These are phyloP conservation scores for Casaregolazyma lundiana DNA, from an alignment of 1,139 yeast species.

Conservation along the genomic window DNA sequence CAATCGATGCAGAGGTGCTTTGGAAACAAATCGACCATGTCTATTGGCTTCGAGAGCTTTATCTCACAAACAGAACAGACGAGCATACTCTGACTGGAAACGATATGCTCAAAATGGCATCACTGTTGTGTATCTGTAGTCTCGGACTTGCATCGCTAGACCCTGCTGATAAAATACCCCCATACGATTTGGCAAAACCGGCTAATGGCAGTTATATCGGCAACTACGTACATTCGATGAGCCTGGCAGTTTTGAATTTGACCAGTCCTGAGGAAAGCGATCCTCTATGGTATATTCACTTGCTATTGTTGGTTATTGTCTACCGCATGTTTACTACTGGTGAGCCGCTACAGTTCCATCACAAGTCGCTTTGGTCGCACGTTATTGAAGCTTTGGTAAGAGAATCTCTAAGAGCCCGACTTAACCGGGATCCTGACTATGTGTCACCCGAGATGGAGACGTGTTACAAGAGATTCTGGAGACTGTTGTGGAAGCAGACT, in stretches of 20 bases:
- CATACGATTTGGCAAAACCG: slow-evolving; percentile 11
- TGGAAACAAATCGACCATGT: slow-evolving; percentile 17
- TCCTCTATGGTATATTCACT: slow-evolving; percentile 17
- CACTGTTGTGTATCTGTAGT: slow-evolving; percentile 17
- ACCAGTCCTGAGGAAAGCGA: slow-evolving; percentile 18
- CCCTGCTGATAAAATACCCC: slow-evolving; percentile 11
- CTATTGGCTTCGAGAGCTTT: slow-evolving; percentile 9
- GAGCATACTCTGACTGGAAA: slow-evolving; percentile 11
- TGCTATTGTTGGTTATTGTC: slow-evolving; percentile 15
- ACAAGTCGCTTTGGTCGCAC: slow-evolving; percentile 12
- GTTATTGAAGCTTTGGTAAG: slow-evolving; percentile 16
- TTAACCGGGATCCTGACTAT: slow-evolving; percentile 22
- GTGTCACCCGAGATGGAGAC: slow-evolving; percentile 15
- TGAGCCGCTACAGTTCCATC: slow-evolving; percentile 15
- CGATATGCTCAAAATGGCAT: slow-evolving; percentile 20
- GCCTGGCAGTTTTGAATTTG: slow-evolving; percentile 13
- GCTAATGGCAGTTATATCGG: slow-evolving; percentile 16
- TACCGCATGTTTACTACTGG: slow-evolving; percentile 15
- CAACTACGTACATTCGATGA: slow-evolving; percentile 12
- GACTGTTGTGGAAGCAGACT: slow-evolving; percentile 22
- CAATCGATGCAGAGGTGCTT: slow-evolving; percentile 14
- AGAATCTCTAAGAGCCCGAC: slow-evolving; percentile 19
- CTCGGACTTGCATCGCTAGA: slow-evolving; percentile 15
- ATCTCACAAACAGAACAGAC: not conserved
- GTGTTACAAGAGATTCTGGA: slow-evolving; percentile 16